Evolutionary conservation across 441 rosid species (phyloP).

Genomic region (Syzygium syzygioides): DNA sequence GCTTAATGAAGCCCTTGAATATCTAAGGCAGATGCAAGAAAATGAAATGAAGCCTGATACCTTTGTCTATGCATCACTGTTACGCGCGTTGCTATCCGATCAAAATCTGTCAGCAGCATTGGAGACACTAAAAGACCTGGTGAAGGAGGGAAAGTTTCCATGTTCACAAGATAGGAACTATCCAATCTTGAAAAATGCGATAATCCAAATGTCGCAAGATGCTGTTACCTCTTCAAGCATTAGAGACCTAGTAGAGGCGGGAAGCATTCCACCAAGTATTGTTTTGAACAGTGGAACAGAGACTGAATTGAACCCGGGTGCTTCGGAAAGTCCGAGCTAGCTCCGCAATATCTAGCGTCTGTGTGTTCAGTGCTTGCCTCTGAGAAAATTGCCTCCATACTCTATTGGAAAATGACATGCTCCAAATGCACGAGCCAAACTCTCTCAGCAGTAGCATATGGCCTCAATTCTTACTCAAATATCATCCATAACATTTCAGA

Average conservation of each 20-base stretch:
- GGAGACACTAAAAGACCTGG: conserved; percentile 58
- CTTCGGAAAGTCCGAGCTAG: not conserved
- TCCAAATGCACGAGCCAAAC: not conserved
- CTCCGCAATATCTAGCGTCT: not conserved
- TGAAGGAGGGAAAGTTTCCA: conserved; percentile 45
- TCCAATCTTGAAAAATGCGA: conserved; percentile 35
- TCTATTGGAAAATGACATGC: not conserved
- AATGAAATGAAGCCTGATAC: conserved; percentile 61
- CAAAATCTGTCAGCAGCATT: conserved; percentile 38
- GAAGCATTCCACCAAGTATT: conserved; percentile 27
- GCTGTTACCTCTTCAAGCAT: conserved; percentile 39
- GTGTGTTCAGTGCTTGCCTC: not conserved
- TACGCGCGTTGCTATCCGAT: conserved; percentile 41
- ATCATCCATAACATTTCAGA: not conserved
- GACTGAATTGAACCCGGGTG: conserved; percentile 4
- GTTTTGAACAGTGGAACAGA: conserved; percentile 17
- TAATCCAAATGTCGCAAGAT: conserved; percentile 47
- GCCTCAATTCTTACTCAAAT: not conserved
- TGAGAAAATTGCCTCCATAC: not conserved
- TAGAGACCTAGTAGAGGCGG: conserved; percentile 36
- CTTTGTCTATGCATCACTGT: conserved; percentile 43
- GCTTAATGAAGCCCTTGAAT: conserved; percentile 49
- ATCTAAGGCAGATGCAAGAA: conserved; percentile 59
- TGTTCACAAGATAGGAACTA: conserved; percentile 41
- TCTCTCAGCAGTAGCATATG: not conserved